phyloP scores from a whole-genome alignment of 192 early-diverging fungal genomes.

The Rhizoclosmatium globosum region DNA sequence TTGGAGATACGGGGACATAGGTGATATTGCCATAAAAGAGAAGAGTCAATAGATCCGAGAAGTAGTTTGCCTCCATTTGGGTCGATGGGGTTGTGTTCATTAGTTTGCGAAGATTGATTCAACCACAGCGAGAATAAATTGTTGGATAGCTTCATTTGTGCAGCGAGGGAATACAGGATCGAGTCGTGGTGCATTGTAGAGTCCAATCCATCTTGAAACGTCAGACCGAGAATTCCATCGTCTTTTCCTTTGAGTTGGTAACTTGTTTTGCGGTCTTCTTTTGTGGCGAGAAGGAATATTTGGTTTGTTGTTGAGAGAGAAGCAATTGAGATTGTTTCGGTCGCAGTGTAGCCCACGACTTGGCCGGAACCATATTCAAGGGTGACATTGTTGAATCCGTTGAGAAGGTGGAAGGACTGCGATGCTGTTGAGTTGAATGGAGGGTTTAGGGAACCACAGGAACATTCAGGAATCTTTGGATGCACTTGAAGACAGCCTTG shows the following conservation, averaged over 20 bases:
- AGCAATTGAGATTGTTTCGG: background rate
- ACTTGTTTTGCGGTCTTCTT: background rate
- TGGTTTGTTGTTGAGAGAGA: background rate
- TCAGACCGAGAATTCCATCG: conserved; percentile 20
- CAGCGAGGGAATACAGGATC: background rate
- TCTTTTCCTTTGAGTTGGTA: background rate
- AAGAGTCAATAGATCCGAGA: conserved; percentile 5
- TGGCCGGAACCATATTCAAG: conserved; percentile 6
- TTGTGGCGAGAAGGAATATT: background rate
- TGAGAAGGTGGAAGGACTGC: background rate
- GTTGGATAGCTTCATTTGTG: background rate
- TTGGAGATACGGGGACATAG: conserved; percentile 10
- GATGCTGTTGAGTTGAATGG: background rate
- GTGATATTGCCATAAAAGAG: background rate
- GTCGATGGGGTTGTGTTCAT: background rate
- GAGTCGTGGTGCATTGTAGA: background rate
- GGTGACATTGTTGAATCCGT: background rate
- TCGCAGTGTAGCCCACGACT: background rate
- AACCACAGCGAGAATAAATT: conserved; percentile 8
- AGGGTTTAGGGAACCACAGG: background rate
- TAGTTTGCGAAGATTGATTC: conserved; percentile 2
- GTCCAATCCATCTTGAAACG: background rate
- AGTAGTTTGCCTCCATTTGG: background rate
- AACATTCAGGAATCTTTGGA: too few species aligned
- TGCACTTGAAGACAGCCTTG: too few species aligned